Evolutionary conservation across 2,329 filamentous ascomycete genomes (phyloP), one percentile per base, ranked within the genome.

Genomic region (Monascus ruber): DNA sequence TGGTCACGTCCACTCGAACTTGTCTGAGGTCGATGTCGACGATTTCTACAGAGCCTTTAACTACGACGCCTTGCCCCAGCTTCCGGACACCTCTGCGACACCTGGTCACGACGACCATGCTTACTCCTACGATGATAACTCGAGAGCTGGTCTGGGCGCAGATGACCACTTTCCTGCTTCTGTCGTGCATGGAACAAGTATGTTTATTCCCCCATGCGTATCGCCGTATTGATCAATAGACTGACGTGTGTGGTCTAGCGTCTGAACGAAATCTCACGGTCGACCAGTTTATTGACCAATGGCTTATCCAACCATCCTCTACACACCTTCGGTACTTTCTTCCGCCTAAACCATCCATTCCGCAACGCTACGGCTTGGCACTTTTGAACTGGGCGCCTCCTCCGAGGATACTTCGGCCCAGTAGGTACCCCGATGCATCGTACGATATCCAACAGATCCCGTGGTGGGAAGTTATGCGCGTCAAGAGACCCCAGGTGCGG

Each of bases 381-480:
- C 55, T 63, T 33, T 47, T 57, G n/a, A 46, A 50, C 24, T 64
- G 61, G 60, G 39, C 45, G 17, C 58, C 58, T 4, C 62, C 56
- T 8, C 47, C 44, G 7, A 55, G 54, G 36, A 53, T 58, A 26
- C 37, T 52, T 8, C 57, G 62, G 5, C 63, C 63, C 0, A 43
- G 47, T 3, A 38, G 46, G 2, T 55, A 52, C 37, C 42, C 42
- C 8, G 42, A 48, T 11, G 52, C 53, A 7, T 51, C 52, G 5
- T 66, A 53, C 37, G 63, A 66, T 41, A 51, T 66, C 10, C 63
- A 66, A 41, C 61, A 62, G 34, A 65, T 66, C 8, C 63, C 63
- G 2, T 66, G 63, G 63, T 52, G 45, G 31, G 54, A 60, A 8
- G 56, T 50, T 2, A 40, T 66, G 31, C 52, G 55, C 17, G 59